phyloP scores from a whole-genome alignment of 495 filamentous ascomycete genomes.

The Hypomontagnella submonticulosa region DNA sequence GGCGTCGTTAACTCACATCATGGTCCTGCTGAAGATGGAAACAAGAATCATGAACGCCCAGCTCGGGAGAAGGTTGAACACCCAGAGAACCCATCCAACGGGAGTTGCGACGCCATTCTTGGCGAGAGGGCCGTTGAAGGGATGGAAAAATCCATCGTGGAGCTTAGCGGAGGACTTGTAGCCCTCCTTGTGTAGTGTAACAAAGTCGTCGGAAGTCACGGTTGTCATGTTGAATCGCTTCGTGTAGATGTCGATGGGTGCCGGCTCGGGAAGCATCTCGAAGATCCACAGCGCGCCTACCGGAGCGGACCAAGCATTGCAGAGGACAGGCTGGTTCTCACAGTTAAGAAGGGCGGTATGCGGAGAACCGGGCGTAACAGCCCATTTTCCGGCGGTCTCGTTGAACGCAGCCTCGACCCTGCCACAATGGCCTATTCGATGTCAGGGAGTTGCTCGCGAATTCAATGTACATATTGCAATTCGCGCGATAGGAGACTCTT shows the following conservation, averaged over 20 bases:
- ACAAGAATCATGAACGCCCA: constrained; percentile 82
- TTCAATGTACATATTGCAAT: constrained; percentile 48
- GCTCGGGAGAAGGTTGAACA: constrained; percentile 66
- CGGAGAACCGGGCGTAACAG: constrained; percentile 72
- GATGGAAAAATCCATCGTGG: constrained; percentile 82
- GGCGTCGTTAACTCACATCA: constrained; percentile 76
- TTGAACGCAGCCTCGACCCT: constrained; percentile 61
- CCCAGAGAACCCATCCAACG: constrained; percentile 79
- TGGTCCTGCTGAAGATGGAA: constrained; percentile 79
- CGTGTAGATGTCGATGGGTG: constrained; percentile 70
- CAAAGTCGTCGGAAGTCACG: constrained; percentile 69
- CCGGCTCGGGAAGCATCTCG: constrained; percentile 63
- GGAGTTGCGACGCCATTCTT: constrained; percentile 71
- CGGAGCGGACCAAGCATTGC: constrained; percentile 80
- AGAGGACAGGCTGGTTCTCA: constrained; percentile 80
- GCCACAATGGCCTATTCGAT: constrained; percentile 57
- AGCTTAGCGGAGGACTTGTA: constrained; percentile 63
- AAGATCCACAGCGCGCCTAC: constrained; percentile 79
- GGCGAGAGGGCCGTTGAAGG: constrained; percentile 78
- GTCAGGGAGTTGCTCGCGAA: constrained; percentile 61
- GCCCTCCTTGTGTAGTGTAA: constrained; percentile 71
- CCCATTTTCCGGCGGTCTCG: constrained; percentile 75
- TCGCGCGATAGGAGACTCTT: constrained; percentile 52
- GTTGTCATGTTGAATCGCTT: constrained; percentile 73
- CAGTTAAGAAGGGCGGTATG: constrained; percentile 81